Base-by-base conservation (phyloP, 305 asterid species). In the Lippia alba region DNA sequence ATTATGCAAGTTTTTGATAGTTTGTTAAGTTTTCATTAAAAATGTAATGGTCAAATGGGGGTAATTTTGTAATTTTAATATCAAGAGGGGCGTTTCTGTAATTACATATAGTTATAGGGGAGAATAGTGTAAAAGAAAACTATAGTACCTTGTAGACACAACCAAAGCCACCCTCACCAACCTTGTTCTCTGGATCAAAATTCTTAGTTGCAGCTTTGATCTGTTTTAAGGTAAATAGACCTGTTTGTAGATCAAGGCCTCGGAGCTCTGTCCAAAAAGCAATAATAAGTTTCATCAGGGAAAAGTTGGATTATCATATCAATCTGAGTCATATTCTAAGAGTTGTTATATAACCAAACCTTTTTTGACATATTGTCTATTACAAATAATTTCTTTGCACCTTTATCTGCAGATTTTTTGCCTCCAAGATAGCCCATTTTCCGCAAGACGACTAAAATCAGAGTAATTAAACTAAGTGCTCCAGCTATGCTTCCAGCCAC, bases 101-200 rank as follows among this genome's bases (percentile, higher is more conserved):
- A 4, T 41, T 41, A 9, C 48, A 41, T 11, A 7, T 41, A 41
- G 48, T 41, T 34, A 34, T 6, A 41, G 48, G 48, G 48, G 0
- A 1, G 53, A 18, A 7, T 8, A 32, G 30, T 24, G 34, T 56
- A 30, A 51, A 55, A 54, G 46, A 51, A 60, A 65, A 66, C 11
- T 12, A 66, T 30, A 53, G 69, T 79, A 91, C 99, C 97, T 91
- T 94, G 82, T 85, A 88, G 61, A 94, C 99, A 24, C 89, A 78
- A 71, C 99, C 99, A 72, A 91, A 94, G 60, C 99, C 99, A 56
- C 99, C 99, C 81, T 94, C 99, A 16, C 97, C 99, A 41, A 94
- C 70, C 92, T 94, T 94, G 89, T 86, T 88, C 41, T 63, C 90
- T 10, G 87, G 94, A 81, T 91, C 96, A 67, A 94, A 91, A 79